Conservation (phyloP, 129 eudicot genomes). For the Rutidosis leptorrhynchoides region DNA sequence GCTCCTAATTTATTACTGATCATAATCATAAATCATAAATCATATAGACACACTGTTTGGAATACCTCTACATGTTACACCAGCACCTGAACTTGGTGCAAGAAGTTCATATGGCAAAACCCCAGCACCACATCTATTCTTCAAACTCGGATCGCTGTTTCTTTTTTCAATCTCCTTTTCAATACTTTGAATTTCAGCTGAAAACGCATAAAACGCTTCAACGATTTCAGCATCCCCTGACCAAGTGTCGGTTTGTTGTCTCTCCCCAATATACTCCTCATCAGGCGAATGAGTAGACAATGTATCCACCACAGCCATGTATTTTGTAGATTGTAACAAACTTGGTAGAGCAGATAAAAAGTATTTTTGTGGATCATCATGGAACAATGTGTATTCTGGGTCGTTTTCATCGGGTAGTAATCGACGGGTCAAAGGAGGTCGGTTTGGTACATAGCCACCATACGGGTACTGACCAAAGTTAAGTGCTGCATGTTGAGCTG, state of each 20-base stretch:
- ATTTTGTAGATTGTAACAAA: conserved; percentile 72
- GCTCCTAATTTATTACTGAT: conserved; percentile 10
- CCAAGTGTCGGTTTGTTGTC: conserved; percentile 74
- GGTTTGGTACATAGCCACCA: conserved; percentile 92
- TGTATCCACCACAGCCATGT: conserved; percentile 94
- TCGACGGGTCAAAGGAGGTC: conserved; percentile 84
- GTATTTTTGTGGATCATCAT: conserved; percentile 73
- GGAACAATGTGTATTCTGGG: conserved; percentile 65
- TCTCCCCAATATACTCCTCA: conserved; percentile 91
- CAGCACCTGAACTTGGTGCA: conserved; percentile 84
- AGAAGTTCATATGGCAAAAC: conserved; percentile 91
- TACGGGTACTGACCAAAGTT: conserved; percentile 98
- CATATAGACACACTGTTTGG: conserved; percentile 92
- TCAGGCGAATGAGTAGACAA: conserved; percentile 95
- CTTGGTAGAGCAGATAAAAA: conserved; percentile 72
- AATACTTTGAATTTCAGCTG: conserved; percentile 60
- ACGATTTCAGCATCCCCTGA: conserved; percentile 69
- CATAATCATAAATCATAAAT: conserved; percentile 18
- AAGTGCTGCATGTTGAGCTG: conserved; percentile 96
- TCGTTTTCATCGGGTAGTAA: conserved; percentile 70
- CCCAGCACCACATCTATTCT: conserved; percentile 98
- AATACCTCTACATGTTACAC: conserved; percentile 91
- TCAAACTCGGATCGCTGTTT: conserved; percentile 49
- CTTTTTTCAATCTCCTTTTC: conserved; percentile 78
- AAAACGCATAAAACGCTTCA: conserved; percentile 71